These are phyloP conservation scores for Eudorina sp. DNA, from an alignment of 139 green algal species.

Conservation along the genomic window DNA sequence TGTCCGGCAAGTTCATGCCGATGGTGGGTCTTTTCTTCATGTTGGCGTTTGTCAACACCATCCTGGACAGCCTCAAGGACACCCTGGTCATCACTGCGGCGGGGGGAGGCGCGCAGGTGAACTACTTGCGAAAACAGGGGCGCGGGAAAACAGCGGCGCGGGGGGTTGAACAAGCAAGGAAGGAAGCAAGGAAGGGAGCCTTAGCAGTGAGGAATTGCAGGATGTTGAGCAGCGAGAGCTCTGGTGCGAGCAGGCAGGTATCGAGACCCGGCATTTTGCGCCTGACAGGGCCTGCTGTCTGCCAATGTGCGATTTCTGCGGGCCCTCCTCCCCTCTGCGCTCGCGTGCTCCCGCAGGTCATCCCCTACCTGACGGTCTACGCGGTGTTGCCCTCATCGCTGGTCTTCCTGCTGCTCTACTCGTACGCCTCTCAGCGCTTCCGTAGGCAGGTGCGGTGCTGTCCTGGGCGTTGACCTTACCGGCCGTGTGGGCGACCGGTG, in stretches of 20 bases:
- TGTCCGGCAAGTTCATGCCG: conserved; percentile 75
- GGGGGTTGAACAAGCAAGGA: too few species aligned
- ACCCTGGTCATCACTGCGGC: conserved; percentile 93
- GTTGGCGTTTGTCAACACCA: conserved; percentile 95
- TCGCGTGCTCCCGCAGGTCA: conserved; percentile 62
- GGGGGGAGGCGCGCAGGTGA: conserved; percentile 75
- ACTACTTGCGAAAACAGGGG: too few species aligned
- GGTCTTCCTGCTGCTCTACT: conserved; percentile 88
- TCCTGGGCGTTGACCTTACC: too few species aligned
- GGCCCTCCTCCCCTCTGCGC: too few species aligned
- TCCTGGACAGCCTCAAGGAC: conserved; percentile 94
- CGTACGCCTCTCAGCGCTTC: conserved; percentile 75
- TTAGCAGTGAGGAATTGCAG: too few species aligned
- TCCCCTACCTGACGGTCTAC: conserved; percentile 90
- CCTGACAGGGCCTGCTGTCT: too few species aligned
- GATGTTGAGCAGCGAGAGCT: too few species aligned
- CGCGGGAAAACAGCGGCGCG: neutral
- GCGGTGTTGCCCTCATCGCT: conserved; percentile 90
- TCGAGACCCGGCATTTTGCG: too few species aligned
- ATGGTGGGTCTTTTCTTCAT: conserved; percentile 91
- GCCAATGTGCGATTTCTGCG: too few species aligned
- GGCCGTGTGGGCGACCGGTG: too few species aligned
- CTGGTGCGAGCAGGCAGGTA: too few species aligned
- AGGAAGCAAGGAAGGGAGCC: too few species aligned
- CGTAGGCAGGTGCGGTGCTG: conserved; percentile 20